These are phyloP conservation scores for Fraxinus nigra DNA, from an alignment of 305 asterid species.

Conservation along the genomic window DNA sequence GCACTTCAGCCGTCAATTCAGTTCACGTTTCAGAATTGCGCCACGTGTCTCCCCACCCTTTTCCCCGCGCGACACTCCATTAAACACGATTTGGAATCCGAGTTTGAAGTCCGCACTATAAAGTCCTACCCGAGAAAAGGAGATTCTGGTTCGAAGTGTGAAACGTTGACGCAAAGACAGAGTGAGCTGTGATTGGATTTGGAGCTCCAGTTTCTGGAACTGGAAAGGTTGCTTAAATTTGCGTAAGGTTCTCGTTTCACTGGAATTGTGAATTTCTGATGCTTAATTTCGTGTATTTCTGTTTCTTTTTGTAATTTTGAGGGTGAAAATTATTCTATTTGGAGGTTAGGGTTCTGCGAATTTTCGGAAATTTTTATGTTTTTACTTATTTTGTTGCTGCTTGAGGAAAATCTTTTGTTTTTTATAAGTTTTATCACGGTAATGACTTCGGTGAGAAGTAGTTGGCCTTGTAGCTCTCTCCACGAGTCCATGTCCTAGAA, in stretches of 20 bases:
- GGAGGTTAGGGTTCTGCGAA: constrained; percentile 30
- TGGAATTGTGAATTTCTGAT: constrained; percentile 2
- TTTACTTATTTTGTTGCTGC: background rate
- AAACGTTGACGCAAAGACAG: background rate
- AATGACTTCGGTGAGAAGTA: constrained; percentile 2
- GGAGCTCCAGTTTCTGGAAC: background rate
- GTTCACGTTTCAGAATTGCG: background rate
- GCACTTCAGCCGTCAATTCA: background rate
- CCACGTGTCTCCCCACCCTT: background rate
- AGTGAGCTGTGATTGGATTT: background rate
- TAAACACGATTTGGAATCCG: background rate
- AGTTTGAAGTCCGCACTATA: background rate
- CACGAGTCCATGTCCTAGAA: background rate
- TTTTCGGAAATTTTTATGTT: constrained; percentile 1
- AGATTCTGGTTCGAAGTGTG: background rate
- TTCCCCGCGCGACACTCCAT: background rate
- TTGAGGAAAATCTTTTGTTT: background rate
- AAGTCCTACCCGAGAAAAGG: background rate
- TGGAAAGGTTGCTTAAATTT: background rate
- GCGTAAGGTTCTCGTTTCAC: constrained; percentile 25
- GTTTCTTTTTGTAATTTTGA: background rate
- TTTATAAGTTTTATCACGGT: background rate
- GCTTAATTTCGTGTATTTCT: constrained; percentile 14
- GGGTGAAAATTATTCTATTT: background rate
- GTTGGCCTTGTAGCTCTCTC: constrained; percentile 15